These are phyloP conservation scores for Colletotrichum brevisporum DNA, from an alignment of 2,329 filamentous ascomycete genomes.

Conservation along the genomic window DNA sequence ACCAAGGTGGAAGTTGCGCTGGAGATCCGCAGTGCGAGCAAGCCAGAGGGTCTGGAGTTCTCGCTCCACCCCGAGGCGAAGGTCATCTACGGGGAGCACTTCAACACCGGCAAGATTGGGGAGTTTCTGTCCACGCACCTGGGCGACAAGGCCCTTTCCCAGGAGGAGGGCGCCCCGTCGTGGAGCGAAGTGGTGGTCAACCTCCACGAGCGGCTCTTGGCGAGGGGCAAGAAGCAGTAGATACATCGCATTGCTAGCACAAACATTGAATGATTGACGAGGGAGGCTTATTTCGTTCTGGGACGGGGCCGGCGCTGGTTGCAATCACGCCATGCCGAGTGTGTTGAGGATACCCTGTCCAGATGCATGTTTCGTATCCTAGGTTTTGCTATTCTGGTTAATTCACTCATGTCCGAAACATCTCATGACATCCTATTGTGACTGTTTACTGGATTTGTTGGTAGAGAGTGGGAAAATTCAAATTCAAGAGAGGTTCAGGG, in stretches of 20 bases:
- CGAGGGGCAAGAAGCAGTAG: constrained; percentile 65
- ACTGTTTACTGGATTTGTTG: neutral
- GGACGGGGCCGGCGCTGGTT: constrained; percentile 40
- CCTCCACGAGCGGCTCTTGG: constrained; percentile 68
- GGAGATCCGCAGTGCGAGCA: constrained; percentile 63
- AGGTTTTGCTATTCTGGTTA: constrained; percentile 6
- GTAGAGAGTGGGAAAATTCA: too few species aligned
- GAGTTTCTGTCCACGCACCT: constrained; percentile 76
- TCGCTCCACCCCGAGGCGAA: constrained; percentile 67
- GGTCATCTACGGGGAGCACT: constrained; percentile 83
- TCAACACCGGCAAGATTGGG: constrained; percentile 81
- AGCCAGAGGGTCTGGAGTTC: constrained; percentile 67
- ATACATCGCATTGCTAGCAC: constrained; percentile 7
- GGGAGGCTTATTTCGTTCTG: neutral
- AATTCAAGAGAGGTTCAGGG: too few species aligned
- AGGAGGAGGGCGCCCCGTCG: constrained; percentile 50
- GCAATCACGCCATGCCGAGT: too few species aligned
- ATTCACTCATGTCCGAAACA: neutral
- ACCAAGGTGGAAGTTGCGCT: constrained; percentile 79
- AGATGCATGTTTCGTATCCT: constrained; percentile 13
- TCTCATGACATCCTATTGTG: neutral
- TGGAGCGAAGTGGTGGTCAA: constrained; percentile 72
- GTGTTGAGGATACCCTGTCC: constrained; percentile 38
- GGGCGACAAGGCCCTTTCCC: constrained; percentile 48
- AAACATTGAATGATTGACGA: constrained; percentile 48